These are phyloP conservation scores for Epicoccum sorghinum DNA, from an alignment of 2,329 filamentous ascomycete genomes.

Conservation along the genomic window DNA sequence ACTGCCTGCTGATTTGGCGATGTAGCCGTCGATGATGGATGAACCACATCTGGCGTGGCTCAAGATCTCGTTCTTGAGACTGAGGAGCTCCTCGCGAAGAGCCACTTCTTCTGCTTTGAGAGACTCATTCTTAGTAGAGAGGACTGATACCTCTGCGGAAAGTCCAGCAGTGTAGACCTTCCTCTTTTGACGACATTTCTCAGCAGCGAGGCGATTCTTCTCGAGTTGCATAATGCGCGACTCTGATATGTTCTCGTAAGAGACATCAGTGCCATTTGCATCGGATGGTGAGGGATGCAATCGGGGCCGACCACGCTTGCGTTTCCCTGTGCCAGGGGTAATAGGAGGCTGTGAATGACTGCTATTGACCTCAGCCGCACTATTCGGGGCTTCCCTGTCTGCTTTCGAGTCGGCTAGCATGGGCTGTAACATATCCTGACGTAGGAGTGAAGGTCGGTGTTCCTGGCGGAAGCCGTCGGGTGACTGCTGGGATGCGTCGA, in stretches of 20 bases:
- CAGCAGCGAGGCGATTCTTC: not conserved
- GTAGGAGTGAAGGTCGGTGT: not conserved
- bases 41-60: not conserved
- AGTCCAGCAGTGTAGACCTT: not conserved
- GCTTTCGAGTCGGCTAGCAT: not conserved
- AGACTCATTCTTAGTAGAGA: not conserved
- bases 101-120: not conserved
- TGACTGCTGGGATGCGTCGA: not conserved
- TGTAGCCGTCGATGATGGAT: not conserved
- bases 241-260: not conserved
- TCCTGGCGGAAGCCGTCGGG: not conserved
- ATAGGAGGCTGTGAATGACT: not conserved
- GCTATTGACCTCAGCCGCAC: not conserved
- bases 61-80: not conserved
- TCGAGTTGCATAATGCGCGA: not conserved
- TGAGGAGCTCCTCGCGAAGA: not conserved
- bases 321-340: not conserved
- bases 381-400: not conserved
- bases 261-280: not conserved
- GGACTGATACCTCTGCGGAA: not conserved
- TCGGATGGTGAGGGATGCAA: not conserved
- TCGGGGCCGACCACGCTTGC: not conserved
- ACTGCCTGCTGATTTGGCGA: constrained; percentile 33
- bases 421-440: not conserved
- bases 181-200: not conserved